These are phyloP conservation scores for Tilletia caries DNA, from an alignment of 1,284 basidiomycete genomes.

Conservation along the genomic window DNA sequence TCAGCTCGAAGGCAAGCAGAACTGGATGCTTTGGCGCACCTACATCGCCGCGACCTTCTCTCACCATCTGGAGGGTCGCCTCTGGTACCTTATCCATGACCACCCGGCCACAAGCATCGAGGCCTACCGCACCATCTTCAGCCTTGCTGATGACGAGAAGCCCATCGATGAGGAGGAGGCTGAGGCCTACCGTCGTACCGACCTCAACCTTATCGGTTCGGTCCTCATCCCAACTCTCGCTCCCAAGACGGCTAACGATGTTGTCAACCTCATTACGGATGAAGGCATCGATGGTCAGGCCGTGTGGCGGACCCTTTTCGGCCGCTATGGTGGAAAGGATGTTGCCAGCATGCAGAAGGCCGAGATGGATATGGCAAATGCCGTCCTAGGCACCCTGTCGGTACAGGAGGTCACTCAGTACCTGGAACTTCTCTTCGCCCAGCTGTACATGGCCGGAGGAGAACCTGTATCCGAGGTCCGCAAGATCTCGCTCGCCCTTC, in stretches of 20 bases:
- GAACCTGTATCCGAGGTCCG: neutral
- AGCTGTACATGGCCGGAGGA: neutral
- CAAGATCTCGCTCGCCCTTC: neutral
- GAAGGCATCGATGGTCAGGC: conserved; percentile 1
- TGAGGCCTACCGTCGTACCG: neutral
- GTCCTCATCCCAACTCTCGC: neutral
- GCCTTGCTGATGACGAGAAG: neutral
- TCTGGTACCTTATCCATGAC: conserved; percentile 3
- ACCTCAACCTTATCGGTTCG: neutral
- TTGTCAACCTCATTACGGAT: neutral
- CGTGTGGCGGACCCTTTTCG: neutral
- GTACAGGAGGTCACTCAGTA: neutral
- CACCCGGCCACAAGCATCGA: conserved; percentile 4
- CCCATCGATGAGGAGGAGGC: neutral
- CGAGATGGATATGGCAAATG: neutral
- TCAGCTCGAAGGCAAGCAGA: neutral
- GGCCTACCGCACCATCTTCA: conserved; percentile 5
- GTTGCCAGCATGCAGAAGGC: conserved; percentile 1
- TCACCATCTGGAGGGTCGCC: neutral
- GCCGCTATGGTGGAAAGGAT: neutral
- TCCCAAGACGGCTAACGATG: neutral
- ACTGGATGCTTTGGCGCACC: conserved; percentile 6
- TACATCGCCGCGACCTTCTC: neutral
- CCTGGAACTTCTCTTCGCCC: neutral
- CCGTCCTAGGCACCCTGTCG: neutral